Percentiles rank a stretch among this genome's conserved stretches.
Conservation (phyloP, 129 eudicot genomes). For the Chrysanthemum lavandulifolium region DNA sequence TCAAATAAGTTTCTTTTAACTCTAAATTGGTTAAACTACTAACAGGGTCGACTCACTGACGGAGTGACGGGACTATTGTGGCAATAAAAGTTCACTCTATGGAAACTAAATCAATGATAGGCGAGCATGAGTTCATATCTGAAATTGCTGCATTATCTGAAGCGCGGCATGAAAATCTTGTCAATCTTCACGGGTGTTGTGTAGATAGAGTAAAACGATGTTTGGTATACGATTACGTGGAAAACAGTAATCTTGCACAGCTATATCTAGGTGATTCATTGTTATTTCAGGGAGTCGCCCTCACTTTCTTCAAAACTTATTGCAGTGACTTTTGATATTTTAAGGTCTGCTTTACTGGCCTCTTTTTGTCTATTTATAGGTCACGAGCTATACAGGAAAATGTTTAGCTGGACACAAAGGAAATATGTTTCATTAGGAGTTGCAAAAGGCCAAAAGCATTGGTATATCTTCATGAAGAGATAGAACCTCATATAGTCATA, state of each 20-base stretch:
- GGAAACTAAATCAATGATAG: slow-evolving; percentile 70
- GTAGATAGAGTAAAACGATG: slow-evolving; percentile 61
- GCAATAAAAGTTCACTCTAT: slow-evolving; percentile 72
- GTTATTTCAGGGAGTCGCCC: background rate
- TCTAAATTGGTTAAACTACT: slow-evolving; percentile 5
- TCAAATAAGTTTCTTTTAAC: background rate
- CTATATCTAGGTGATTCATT: slow-evolving; percentile 56
- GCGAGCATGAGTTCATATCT: slow-evolving; percentile 83
- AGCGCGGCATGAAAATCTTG: slow-evolving; percentile 73
- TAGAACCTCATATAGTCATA: slow-evolving; percentile 59
- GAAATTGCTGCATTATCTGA: slow-evolving; percentile 69
- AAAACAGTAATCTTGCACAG: slow-evolving; percentile 64
- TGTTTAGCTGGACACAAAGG: slow-evolving; percentile 60
- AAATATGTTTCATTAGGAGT: slow-evolving; percentile 55
- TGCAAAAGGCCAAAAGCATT: slow-evolving; percentile 74
- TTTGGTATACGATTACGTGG: slow-evolving; percentile 73
- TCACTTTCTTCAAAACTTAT: too few relatives aligned
- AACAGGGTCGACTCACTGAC: slow-evolving; percentile 52
- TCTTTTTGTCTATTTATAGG: slow-evolving; percentile 33
- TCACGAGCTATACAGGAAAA: slow-evolving; percentile 45
- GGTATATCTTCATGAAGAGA: slow-evolving; percentile 81
- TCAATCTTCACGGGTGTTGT: slow-evolving; percentile 71
- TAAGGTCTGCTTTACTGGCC: background rate
- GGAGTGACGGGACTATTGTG: slow-evolving; percentile 49
- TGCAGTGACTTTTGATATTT: background rate